Conservation (phyloP, 164 flowering plant species). For the Vitis labrusca region DNA sequence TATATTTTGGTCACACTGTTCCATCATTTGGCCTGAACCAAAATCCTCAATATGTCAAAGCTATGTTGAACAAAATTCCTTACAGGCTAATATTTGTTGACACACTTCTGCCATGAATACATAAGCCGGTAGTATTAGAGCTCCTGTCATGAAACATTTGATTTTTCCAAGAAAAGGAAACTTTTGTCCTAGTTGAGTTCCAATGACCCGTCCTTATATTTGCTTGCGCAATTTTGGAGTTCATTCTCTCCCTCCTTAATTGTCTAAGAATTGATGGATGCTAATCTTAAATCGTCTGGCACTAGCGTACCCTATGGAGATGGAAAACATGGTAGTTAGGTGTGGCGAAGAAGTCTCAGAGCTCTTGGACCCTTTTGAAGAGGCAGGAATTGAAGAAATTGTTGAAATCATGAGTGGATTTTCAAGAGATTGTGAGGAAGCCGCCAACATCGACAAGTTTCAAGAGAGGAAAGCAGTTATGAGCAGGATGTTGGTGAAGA, state of each 20-base stretch:
- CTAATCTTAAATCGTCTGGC: slow-evolving; percentile 8
- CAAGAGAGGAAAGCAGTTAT: slow-evolving; percentile 50
- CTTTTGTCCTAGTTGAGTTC: too few relatives aligned
- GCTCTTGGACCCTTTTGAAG: slow-evolving; percentile 47
- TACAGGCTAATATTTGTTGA: too few relatives aligned
- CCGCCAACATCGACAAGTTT: slow-evolving; percentile 25
- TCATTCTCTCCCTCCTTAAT: too few relatives aligned
- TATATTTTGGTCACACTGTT: too few relatives aligned
- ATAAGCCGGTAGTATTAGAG: too few relatives aligned
- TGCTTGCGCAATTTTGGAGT: background rate
- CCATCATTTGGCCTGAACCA: background rate
- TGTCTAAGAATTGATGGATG: background rate
- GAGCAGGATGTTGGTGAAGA: slow-evolving; percentile 63
- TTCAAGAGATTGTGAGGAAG: slow-evolving; percentile 18
- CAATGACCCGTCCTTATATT: background rate
- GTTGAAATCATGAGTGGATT: slow-evolving; percentile 42
- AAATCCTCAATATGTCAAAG: background rate
- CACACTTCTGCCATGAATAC: too few relatives aligned
- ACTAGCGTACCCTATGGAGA: slow-evolving; percentile 31
- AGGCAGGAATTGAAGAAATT: slow-evolving; percentile 72
- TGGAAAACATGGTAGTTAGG: slow-evolving; percentile 45
- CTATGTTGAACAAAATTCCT: background rate
- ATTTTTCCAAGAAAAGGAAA: too few relatives aligned
- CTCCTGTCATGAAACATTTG: too few relatives aligned
- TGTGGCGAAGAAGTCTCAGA: slow-evolving; percentile 39